Percentiles rank a stretch among this genome's conserved stretches.
Evolutionary conservation across 163 green algal genomes (phyloP).

Genomic region (Coccomyxa subellipsoidea): DNA sequence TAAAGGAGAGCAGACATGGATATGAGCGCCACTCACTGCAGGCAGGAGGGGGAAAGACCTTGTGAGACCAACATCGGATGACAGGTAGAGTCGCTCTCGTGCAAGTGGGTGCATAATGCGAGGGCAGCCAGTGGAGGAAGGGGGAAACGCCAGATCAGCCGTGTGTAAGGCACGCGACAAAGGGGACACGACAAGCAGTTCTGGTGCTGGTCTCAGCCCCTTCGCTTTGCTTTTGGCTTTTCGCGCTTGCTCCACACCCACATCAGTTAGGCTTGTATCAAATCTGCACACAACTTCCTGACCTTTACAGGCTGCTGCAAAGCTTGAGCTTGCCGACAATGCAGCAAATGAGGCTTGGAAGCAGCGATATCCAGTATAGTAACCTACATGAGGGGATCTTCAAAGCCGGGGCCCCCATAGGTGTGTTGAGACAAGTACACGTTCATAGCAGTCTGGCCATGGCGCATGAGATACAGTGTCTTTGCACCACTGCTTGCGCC

Average conservation of each 20-base stretch:
- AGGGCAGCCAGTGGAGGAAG: neutral
- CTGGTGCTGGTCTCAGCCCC: neutral
- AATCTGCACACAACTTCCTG: neutral
- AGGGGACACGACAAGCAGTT: neutral
- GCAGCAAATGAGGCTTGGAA: too few species aligned
- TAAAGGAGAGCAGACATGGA: neutral
- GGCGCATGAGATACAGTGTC: neutral
- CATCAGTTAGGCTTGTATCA: neutral
- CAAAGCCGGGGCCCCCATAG: neutral
- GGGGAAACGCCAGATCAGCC: neutral
- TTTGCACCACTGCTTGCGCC: neutral
- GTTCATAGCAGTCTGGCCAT: neutral
- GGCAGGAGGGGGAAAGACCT: neutral
- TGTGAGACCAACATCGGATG: constrained; percentile 1
- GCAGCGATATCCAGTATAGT: too few species aligned
- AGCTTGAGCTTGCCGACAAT: too few species aligned
- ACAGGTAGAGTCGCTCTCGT: constrained; percentile 1
- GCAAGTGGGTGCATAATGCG: neutral
- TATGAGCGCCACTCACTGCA: neutral
- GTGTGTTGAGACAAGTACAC: neutral
- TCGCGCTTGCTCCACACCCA: neutral
- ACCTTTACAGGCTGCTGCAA: too few species aligned
- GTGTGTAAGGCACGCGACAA: neutral
- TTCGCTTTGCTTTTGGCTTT: neutral
- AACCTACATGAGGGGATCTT: constrained; percentile 1